Evolutionary conservation across 371 early-diverging fungal genomes (phyloP), one percentile per base, ranked within the genome.

Genomic region (Apophysomyces trapeziformis): DNA sequence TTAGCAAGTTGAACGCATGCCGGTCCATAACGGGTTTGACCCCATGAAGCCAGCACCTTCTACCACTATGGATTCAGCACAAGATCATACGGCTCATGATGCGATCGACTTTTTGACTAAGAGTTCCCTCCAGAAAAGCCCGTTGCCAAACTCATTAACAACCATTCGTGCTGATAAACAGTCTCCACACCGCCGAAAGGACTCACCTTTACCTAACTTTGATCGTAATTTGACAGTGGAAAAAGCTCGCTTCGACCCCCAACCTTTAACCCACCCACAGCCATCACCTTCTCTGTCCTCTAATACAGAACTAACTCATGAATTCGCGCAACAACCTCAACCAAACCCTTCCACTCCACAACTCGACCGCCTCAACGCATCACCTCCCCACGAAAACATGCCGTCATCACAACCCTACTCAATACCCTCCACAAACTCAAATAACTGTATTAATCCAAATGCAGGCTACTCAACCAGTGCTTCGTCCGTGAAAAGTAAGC

Each of bases 191-290:
- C 58, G 70, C 26, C 67, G 67, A 21, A 63, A 66, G n/a, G 76
- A 76, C 37, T 63, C 70, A n/a, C 72, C 72, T 54, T 36, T 67
- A 57, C 58, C 60, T 9, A 66, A 74, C 57, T 74, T 74, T 70
- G 76, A 72, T 68, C 68, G 71, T 43, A 80, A 72, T 13, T 37
- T 80, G 44, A 76, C 74, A 6, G 73, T 80, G 1, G 81, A 80
- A 61, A 80, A 76, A 46, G 78, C 81, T 21, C 67, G 61, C 14
- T 75, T 75, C 64, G 75, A 75, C 11, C 66, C 75, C 12, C 72
- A 63, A 44, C 74, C 56, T 16, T 44, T 64, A 46, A 61, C 38
- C 46, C 60, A 63, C 59, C 62, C 46, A 45, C 46, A 45, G 13
- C 46, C 46, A 7, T 45, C 46, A 2, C 46, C 46, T 7, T 45